Conservation (phyloP, 495 filamentous ascomycete genomes). For the Achaetomiella virescens region DNA sequence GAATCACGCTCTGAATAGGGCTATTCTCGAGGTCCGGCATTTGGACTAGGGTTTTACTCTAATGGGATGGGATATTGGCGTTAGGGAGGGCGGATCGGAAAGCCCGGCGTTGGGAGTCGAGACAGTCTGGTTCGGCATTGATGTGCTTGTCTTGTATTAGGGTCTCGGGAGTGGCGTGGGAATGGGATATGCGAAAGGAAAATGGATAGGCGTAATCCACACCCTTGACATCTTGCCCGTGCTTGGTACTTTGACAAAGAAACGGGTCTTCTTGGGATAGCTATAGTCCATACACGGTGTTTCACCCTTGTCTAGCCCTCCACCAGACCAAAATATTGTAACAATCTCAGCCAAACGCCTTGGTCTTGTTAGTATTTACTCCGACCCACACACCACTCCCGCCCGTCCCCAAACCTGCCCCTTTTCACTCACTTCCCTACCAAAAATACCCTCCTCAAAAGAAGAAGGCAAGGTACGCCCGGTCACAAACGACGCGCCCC, state of each 20-base stretch:
- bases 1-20: slow-evolving; percentile 43
- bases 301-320: slow-evolving; percentile 9
- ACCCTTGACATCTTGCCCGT: neutral
- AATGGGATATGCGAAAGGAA: neutral
- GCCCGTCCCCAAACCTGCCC: neutral
- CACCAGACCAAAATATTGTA: slow-evolving; percentile 5
- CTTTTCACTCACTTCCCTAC: neutral
- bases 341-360: slow-evolving; percentile 1
- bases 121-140: neutral
- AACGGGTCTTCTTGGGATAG: slow-evolving; percentile 16
- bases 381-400: no score
- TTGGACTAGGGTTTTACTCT: slow-evolving; percentile 22
- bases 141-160: neutral
- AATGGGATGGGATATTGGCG: slow-evolving; percentile 1
- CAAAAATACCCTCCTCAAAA: slow-evolving; percentile 20
- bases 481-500: slow-evolving; percentile 59
- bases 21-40: slow-evolving; percentile 43
- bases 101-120: neutral
- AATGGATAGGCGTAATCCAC: neutral
- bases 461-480: slow-evolving; percentile 50
- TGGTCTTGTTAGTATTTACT: no score
- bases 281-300: slow-evolving; percentile 14
- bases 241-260: slow-evolving; percentile 11
- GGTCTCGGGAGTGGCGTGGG: neutral
- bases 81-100: neutral